Percentiles rank a stretch among this genome's conserved stretches.
Evolutionary conservation across 768 basidiomycete species (phyloP).

Genomic region (Melanogaster broomeanus): DNA sequence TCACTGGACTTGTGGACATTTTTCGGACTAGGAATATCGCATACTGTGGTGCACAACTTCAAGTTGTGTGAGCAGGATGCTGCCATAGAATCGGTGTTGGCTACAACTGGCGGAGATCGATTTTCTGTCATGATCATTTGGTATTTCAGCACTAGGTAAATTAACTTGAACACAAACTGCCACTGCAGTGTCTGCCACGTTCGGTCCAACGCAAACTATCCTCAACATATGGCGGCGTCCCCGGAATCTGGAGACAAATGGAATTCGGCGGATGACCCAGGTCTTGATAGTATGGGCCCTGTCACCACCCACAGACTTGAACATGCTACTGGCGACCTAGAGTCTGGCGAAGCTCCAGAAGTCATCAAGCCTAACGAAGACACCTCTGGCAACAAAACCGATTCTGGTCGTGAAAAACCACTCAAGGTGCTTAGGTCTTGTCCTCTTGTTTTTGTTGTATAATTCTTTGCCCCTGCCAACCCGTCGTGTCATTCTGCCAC

Average conservation of each 20-base stretch:
- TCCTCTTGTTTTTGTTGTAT: conserved; percentile 37
- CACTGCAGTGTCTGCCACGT: not conserved
- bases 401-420: conserved; percentile 68
- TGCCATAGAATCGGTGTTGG: no score
- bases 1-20: no score
- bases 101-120: conserved; percentile 24
- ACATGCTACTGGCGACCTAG: conserved; percentile 48
- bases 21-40: no score
- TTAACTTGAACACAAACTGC: no score
- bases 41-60: no score
- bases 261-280: conserved; percentile 47
- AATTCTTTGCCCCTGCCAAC: conserved; percentile 23
- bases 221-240: conserved; percentile 14
- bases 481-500: conserved; percentile 13
- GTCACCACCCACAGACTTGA: conserved; percentile 46
- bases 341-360: conserved; percentile 16
- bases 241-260: conserved; percentile 42
- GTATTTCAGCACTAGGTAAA: no score
- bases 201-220: no score
- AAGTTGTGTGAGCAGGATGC: no score
- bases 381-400: conserved; percentile 45
- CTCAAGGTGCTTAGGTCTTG: conserved; percentile 86
- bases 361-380: conserved; percentile 39
- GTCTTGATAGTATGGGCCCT: conserved; percentile 48
- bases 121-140: conserved; percentile 1